Conservation (phyloP, 371 early-diverging fungal genomes). For the Mycotypha africana region DNA sequence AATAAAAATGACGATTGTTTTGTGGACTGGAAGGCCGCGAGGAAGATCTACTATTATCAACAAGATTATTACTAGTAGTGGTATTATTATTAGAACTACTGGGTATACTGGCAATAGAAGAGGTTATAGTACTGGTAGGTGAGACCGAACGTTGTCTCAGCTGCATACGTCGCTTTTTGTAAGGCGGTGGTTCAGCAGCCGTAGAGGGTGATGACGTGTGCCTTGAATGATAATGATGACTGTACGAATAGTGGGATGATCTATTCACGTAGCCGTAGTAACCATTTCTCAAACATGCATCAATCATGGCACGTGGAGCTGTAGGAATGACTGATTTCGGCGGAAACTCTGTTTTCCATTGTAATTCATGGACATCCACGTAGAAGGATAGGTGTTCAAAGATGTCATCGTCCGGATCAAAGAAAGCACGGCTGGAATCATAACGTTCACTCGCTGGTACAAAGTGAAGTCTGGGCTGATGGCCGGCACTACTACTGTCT, state of each 20-base stretch:
- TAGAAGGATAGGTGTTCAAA: constrained; percentile 26
- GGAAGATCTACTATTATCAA: neutral
- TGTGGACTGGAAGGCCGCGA: neutral
- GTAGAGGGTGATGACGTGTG: too few relatives aligned
- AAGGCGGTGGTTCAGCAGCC: neutral
- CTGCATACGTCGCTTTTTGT: neutral
- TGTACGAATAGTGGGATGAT: too few relatives aligned
- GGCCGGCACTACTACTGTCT: neutral
- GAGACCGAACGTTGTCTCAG: neutral
- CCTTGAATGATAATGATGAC: too few relatives aligned
- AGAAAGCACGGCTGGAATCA: constrained; percentile 23
- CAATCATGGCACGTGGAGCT: constrained; percentile 32
- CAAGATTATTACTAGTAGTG: neutral
- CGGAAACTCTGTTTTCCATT: constrained; percentile 20
- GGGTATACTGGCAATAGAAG: neutral
- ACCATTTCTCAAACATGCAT: constrained; percentile 19
- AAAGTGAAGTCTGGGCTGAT: too few relatives aligned
- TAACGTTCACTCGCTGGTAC: neutral
- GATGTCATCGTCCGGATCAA: constrained; percentile 30
- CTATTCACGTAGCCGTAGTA: constrained; percentile 11
- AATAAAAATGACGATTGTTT: too few relatives aligned
- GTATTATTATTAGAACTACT: too few relatives aligned
- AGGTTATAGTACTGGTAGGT: neutral
- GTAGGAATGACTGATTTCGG: constrained; percentile 23
- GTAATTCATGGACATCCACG: constrained; percentile 13